Evolutionary conservation across 495 filamentous ascomycete genomes (phyloP), one percentile per base, ranked within the genome.

Genomic region (Neurospora sp.): DNA sequence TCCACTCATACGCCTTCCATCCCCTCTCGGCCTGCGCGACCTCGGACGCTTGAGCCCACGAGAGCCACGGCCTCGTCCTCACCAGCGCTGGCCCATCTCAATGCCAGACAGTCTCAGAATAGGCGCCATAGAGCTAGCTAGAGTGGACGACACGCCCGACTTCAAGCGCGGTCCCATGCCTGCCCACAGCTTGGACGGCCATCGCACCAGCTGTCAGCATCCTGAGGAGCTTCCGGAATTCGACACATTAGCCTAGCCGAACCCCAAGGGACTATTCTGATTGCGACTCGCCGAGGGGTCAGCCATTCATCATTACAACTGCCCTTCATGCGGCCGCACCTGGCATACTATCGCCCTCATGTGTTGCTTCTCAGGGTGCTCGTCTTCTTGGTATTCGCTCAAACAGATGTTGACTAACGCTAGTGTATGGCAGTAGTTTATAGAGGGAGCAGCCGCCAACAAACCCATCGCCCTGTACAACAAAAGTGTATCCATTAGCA

Each of bases 391-490:
- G 54, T 66, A 8, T 31, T 62, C 24, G 54, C 54, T 62, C 13
- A 31, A 66, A 34, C 28, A 36, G 28, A 8, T 34, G 54, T 66
- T 17, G 54, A 34, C 54, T 66, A 66, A 66, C 54, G 15, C 28
- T 9, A 34, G 28, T 34, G 24, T 66, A 34, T 66, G 31, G 54
- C 5, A 66, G 8, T 34, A 66, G 54, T 34, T 54, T 79, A 81
- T 81, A 81, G 77, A 80, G 74, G 72, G 77, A 71, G 73, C 39
- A 69, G 72, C 69, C 76, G 39, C 42, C 76, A 77, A 78, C 78
- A 77, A 80, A 80, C 81, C 84, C 75, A 78, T 73, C 77, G 77
- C 78, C 80, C 78, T 84, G 83, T 85, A 86, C 81, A 81, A 77
- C 75, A 86, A 82, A 81, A 73, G 74, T 73, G 73, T 72, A 72